A percentile compares a stretch with the other conserved stretches of the same genome.
Evolutionary conservation across 495 filamentous ascomycete genomes (phyloP).

Genomic region (Penicillium daleae): DNA sequence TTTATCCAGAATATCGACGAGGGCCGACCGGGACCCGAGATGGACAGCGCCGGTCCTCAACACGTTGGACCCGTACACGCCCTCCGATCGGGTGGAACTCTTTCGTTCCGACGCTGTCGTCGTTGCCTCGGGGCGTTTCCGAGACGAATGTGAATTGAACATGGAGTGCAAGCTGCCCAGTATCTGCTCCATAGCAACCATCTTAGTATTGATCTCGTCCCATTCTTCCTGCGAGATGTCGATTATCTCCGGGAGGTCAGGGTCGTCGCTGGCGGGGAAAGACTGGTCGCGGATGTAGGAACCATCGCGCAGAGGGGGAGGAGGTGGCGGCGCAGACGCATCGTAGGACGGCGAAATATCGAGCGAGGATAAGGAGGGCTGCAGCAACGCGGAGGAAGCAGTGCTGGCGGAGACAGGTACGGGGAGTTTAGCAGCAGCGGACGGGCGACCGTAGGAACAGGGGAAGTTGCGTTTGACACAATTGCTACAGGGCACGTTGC

Average conservation of each 20-base stretch:
- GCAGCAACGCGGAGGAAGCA: constrained; percentile 25
- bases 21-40: constrained; percentile 58
- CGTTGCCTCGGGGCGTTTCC: constrained; percentile 24
- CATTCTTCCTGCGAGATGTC: constrained; percentile 47
- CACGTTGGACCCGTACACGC: constrained; percentile 53
- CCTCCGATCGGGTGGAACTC: constrained; percentile 38
- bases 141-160: constrained; percentile 39
- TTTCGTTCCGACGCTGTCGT: constrained; percentile 19
- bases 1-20: constrained; percentile 54
- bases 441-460: constrained; percentile 73
- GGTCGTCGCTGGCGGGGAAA: constrained; percentile 22
- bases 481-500: constrained; percentile 72
- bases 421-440: constrained; percentile 35
- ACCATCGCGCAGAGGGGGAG: constrained; percentile 15
- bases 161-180: constrained; percentile 42
- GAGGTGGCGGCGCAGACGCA: constrained; percentile 6
- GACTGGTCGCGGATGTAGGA: constrained; percentile 21
- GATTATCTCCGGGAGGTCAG: constrained; percentile 37
- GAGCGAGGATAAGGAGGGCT: constrained; percentile 24
- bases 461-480: constrained; percentile 72
- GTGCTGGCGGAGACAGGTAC: constrained; percentile 22
- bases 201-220: constrained; percentile 51
- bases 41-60: constrained; percentile 55
- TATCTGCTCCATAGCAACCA: constrained; percentile 50
- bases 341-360: constrained; percentile 13